Evolutionary conservation across 306 rosid species (phyloP), one percentile per base, ranked within the genome.

Genomic region (Prunus davidiana): DNA sequence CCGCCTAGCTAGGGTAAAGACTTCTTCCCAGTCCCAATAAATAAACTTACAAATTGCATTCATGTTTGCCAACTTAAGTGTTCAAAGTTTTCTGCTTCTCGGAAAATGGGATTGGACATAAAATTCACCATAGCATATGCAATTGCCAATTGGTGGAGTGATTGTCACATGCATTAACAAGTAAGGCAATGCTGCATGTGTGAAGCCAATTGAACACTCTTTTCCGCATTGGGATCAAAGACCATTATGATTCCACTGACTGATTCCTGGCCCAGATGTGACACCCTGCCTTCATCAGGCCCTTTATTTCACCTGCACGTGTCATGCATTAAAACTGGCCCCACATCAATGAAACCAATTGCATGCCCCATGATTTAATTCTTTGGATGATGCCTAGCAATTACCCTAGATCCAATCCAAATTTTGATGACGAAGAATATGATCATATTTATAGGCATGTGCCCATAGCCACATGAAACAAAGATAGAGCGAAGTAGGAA

Each of bases 241-340:
- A 34, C 8, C 66, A 63, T 71, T 9, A 63, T 70, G 64, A 71
- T 34, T 60, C 58, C 45, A 58, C 67, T 43, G 25, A 5, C 14
- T 11, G n/a, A 41, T 58, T n/a, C 67, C 45, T 20, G 60, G 66
- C 46, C 47, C 55, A 55, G 81, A 64, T 70, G 49, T 76, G 78
- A 81, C 69, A 71, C 67, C 16, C 55, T 43, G 68, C 55, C 76
- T 68, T 49, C 66, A 45, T 25, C 18, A 76, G 50, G 64, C 67
- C 50, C 54, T 67, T 41, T 0, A n/a, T 50, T 76, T 65, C 56
- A 72, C 9, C 38, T 14, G 66, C 84, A 75, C 77, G 84, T 80
- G 84, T 80, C 75, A 27, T 18, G 67, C 55, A 27, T 43, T 28
- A 19, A 51, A 13, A 19, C 25, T 28, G 76, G 84, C 63, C 77